Base-by-base conservation (phyloP, 176 grass and related monocot species). In the Echinochloa phyllopogon region DNA sequence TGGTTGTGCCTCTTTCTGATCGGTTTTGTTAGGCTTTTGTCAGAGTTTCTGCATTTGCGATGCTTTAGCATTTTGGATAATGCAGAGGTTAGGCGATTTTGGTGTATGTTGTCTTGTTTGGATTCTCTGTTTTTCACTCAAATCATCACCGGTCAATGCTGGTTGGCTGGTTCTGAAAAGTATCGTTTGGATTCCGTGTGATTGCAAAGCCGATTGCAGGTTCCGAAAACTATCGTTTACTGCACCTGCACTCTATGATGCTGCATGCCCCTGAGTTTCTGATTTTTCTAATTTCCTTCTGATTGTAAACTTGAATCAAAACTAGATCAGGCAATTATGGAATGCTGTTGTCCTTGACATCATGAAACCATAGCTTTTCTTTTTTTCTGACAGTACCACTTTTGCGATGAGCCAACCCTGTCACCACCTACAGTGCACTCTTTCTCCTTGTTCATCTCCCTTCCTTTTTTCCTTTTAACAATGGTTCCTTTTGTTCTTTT, bases 371-470 rank as follows among this genome's bases (percentile, higher is more conserved):
- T 59, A 56, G 29, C 74, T 48, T 75, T 73, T n/a, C 42, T n/a
- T 74, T 82, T 49, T 9, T 24, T 27, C 25, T 66, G 39, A 50
- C 51, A 29, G 16, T 37, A 75, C 60, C 33, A 85, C 69, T 80
- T 61, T 85, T 85, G 29, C 0, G 41, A 75, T 76, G 61, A 69
- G 62, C 76, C 52, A 75, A 53, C 5, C 45, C 1, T 75, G 69
- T 50, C 33, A 75, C 12, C 16, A 69, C 82, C 69, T 67, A 50
- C 73, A 65, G 14, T 17, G 15, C 16, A 29, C 49, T 14, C 15
- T 66, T 51, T 78, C 55, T 33, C 38, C 11, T 88, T 53, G 42
- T 88, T 67, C 69, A 10, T 79, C 10, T 73, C 60, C 23, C 43
- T 25, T 75, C 43, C 27, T 48, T 48, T 27, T 36, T 51, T 51